A percentile compares a stretch with the other conserved stretches of the same genome.
Conservation (phyloP, 1,284 basidiomycete genomes). For the Malassezia cuniculi region DNA sequence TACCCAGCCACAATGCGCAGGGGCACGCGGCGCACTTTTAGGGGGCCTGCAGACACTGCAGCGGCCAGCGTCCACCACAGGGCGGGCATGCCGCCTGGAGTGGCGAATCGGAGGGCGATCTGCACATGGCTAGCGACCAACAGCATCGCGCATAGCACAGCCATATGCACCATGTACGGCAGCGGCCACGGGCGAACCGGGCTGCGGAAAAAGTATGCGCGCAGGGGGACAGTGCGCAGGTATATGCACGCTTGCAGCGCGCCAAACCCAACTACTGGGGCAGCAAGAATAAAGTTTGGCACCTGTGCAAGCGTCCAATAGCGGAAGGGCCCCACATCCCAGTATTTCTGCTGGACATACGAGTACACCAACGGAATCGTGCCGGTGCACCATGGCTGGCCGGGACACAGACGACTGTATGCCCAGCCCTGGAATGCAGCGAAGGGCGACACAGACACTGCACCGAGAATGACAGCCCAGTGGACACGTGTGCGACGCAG, state of each 20-base stretch:
- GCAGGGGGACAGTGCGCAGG: slow-evolving; percentile 47
- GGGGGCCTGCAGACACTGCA: slow-evolving; percentile 34
- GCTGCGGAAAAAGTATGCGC: slow-evolving; percentile 12
- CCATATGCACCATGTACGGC: slow-evolving; percentile 59
- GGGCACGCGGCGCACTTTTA: slow-evolving; percentile 6
- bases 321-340: slow-evolving; percentile 62
- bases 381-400: slow-evolving; percentile 52
- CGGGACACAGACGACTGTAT: slow-evolving; percentile 56
- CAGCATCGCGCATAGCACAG: slow-evolving; percentile 53
- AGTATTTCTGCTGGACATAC: slow-evolving; percentile 74
- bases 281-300: slow-evolving; percentile 72
- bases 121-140: slow-evolving; percentile 76
- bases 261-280: slow-evolving; percentile 51
- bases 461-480: no score
- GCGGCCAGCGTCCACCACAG: slow-evolving; percentile 68
- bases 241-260: background rate
- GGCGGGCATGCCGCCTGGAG: slow-evolving; percentile 57
- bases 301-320: slow-evolving; percentile 75
- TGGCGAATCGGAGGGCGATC: slow-evolving; percentile 68
- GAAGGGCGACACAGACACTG: slow-evolving; percentile 54
- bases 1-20: slow-evolving; percentile 55
- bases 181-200: slow-evolving; percentile 29
- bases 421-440: slow-evolving; percentile 57
- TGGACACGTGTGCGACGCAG: no score
- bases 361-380: slow-evolving; percentile 61